phyloP scores from a whole-genome alignment of 2,329 filamentous ascomycete genomes.

The Cryphonectria parasitica region DNA sequence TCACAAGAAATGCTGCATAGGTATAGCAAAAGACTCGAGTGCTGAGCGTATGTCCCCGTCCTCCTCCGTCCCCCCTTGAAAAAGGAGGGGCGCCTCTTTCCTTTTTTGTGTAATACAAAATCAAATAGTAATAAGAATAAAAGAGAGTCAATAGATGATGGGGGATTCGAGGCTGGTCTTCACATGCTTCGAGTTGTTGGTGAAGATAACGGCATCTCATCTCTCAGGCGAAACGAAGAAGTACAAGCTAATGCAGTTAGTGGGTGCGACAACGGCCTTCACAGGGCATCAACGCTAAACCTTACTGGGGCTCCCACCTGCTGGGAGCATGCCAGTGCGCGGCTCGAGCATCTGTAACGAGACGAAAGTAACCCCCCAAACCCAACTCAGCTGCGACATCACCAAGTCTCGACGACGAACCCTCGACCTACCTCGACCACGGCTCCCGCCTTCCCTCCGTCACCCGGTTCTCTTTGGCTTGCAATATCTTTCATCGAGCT shows the following conservation, averaged over 20 bases:
- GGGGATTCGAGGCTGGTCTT: background rate
- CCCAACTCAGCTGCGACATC: slow-evolving; percentile 8
- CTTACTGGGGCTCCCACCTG: background rate
- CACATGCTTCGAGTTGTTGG: background rate
- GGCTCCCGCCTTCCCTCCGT: no score
- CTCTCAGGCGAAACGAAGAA: background rate
- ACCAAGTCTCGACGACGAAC: background rate
- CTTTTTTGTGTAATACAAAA: background rate
- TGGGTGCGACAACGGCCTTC: background rate
- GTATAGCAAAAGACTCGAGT: background rate
- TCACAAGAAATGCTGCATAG: background rate
- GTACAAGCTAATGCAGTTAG: background rate
- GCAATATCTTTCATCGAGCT: background rate
- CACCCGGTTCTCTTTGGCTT: background rate
- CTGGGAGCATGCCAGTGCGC: background rate
- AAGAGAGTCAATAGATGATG: background rate
- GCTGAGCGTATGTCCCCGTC: background rate
- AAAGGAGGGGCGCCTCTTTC: background rate
- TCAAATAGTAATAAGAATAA: background rate
- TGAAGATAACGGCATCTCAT: background rate
- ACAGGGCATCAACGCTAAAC: background rate
- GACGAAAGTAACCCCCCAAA: background rate
- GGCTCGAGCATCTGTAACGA: slow-evolving; percentile 12
- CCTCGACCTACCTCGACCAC: background rate
- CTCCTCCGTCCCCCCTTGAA: no score